These are phyloP conservation scores for Globisporangium recalcitrans DNA, from an alignment of 352 stramenopile genomes.

Conservation along the genomic window DNA sequence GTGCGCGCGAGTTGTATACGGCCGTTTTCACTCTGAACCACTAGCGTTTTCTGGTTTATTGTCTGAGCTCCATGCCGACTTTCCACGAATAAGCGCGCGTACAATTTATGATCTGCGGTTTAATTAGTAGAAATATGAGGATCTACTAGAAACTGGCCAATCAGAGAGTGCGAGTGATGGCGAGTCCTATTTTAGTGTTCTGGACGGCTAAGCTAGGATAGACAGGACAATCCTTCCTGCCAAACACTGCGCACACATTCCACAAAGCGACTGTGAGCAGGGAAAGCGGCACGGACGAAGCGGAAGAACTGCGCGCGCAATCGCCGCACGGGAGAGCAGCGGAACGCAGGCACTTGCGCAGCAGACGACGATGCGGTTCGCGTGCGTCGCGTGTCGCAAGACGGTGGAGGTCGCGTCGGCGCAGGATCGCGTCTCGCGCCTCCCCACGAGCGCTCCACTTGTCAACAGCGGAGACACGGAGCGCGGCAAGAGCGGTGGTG, in stretches of 20 bases:
- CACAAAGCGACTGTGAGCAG: neutral
- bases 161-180: neutral
- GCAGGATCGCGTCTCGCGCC: slow-evolving; percentile 5
- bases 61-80: neutral
- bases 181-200: neutral
- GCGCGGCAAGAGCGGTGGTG: neutral
- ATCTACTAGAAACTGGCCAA: neutral
- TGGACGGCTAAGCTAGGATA: neutral
- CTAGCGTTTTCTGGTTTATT: neutral
- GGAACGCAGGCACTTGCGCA: neutral
- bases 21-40: neutral
- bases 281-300: neutral
- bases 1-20: neutral
- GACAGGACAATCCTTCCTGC: neutral
- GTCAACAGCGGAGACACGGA: neutral
- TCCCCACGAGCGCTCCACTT: slow-evolving; percentile 3
- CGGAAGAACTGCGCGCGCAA: neutral
- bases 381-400: slow-evolving; percentile 41
- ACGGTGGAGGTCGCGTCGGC: slow-evolving; percentile 8
- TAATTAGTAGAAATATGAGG: neutral
- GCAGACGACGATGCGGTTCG: slow-evolving; percentile 30
- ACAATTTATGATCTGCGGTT: neutral
- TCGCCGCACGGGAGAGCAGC: neutral
- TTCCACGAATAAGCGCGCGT: neutral
- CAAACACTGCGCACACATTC: neutral